Evolutionary conservation across 139 green algal genomes (phyloP).

Genomic region (Parachlorella kessleri): DNA sequence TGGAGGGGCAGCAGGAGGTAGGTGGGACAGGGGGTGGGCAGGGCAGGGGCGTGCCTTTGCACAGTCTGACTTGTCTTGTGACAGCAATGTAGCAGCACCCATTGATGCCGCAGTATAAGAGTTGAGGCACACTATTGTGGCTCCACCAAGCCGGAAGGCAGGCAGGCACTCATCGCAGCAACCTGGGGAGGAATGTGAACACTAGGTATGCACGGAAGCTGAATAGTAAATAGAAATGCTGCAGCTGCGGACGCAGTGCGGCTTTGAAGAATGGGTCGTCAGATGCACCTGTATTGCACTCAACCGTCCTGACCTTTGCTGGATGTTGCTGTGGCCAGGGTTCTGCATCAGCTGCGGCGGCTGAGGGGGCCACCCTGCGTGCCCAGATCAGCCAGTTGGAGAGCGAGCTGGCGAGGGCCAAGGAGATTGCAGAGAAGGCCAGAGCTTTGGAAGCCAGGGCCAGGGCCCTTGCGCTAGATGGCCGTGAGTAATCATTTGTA

Average conservation of each 20-base stretch:
- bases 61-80: background rate
- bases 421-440: background rate
- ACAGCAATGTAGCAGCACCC: background rate
- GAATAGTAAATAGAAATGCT: too few relatives aligned
- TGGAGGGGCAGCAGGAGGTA: conserved; percentile 1
- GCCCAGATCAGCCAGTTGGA: conserved; percentile 12
- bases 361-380: conserved; percentile 6
- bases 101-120: background rate
- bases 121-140: background rate
- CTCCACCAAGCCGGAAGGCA: background rate
- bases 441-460: background rate
- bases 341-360: background rate
- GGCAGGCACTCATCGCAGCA: background rate
- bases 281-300: background rate
- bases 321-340: background rate
- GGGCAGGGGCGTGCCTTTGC: too few relatives aligned
- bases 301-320: background rate
- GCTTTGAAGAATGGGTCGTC: background rate
- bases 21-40: background rate
- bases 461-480: background rate
- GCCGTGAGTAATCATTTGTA: background rate
- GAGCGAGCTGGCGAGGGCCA: conserved; percentile 13
- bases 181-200: too few relatives aligned
- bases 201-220: too few relatives aligned
- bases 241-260: background rate